Evolutionary conservation across 352 stramenopile genomes (phyloP), one percentile per base, ranked within the genome.

Genomic region (Phytopythium mirpurense): DNA sequence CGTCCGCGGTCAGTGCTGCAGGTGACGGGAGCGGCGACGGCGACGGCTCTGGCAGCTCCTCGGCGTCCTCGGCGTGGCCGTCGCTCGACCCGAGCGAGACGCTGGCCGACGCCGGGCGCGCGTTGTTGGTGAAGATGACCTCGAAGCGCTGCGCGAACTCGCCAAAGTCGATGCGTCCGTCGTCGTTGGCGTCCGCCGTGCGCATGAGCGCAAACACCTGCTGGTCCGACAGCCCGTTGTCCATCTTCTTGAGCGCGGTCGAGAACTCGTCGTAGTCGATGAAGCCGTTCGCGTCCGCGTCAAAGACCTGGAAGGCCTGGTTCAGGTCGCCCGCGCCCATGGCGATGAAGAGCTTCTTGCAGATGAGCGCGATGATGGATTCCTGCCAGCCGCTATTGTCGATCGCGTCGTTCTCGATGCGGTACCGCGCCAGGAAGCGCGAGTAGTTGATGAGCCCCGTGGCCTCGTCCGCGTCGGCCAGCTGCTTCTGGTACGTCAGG

Each of bases 191-290:
- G 59, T 97, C 90, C 24, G 94, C 79, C 16, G 86, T 95, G 32
- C 90, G 83, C 91, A 98, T 98, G 23, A 98, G 69, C 57, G 96
- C 88, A 49, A 95, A 98, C 27, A 97, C 88, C 68, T 94, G 88
- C 54, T 93, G 78, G 54, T 97, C 88, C 31, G 86, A 93, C 9
- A 98, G 70, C 1, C 90, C 90, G 12, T 91, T 96, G 59, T 98
- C 86, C 72, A 98, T 93, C 46, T 76, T 81, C 72, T 97, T 96
- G 50, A 98, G 71, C 31, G 85, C 86, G 16, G 68, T 68, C 54
- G 96, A 80, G 61, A 98, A 98, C 70, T 98, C 90, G 16, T 97
- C 88, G 66, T 97, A 98, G 67, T 97, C 89, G 46, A 98, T 96
- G 51, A 83, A 93, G 31, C 88, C 90, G 53, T 79, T 93, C 12